Evolutionary conservation across 441 rosid species (phyloP).

Genomic region (Corymbia calophylla): DNA sequence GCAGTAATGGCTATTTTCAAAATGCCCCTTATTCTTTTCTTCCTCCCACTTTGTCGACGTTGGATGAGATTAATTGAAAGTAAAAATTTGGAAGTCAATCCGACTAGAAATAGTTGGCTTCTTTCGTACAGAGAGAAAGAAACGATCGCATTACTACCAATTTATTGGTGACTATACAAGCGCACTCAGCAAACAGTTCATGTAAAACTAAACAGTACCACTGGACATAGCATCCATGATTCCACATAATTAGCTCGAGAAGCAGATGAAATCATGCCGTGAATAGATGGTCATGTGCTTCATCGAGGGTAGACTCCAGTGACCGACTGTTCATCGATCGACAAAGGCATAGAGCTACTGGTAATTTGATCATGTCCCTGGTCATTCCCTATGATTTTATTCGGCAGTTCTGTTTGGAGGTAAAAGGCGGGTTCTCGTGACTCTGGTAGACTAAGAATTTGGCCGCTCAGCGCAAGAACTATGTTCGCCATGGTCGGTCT

Average conservation of each 20-base stretch:
- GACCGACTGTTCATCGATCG: background rate
- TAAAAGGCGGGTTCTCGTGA: background rate
- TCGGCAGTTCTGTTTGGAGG: background rate
- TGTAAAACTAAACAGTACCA: background rate
- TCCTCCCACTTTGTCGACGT: background rate
- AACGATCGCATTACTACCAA: background rate
- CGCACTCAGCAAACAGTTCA: background rate
- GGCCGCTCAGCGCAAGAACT: background rate
- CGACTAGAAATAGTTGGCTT: background rate
- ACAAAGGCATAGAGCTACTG: background rate
- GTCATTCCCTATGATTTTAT: background rate
- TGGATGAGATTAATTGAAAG: background rate
- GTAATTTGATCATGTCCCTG: background rate
- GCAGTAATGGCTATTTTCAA: background rate
- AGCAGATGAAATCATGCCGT: background rate
- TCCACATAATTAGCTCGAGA: background rate
- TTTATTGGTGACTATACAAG: background rate
- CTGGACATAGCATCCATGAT: background rate
- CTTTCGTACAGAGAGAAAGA: background rate
- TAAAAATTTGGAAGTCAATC: background rate
- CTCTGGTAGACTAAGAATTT: background rate
- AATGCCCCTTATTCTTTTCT: background rate
- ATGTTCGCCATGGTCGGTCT: background rate
- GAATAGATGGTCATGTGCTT: background rate
- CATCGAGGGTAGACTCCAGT: background rate